Evolutionary conservation across 495 filamentous ascomycete genomes (phyloP).

Genomic region (Penicillium salamii): DNA sequence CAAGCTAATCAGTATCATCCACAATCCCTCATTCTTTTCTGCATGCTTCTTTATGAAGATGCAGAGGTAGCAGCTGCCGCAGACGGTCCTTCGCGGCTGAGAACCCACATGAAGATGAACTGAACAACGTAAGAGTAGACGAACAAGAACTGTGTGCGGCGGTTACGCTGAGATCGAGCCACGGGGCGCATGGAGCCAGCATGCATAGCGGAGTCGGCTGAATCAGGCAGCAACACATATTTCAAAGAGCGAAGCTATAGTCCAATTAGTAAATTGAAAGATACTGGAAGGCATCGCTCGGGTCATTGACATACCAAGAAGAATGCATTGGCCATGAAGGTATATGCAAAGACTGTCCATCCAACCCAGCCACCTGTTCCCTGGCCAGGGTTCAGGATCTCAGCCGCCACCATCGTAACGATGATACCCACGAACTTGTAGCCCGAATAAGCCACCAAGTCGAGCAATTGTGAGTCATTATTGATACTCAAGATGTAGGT

Average conservation of each 20-base stretch:
- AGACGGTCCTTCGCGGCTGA: slow-evolving; percentile 57
- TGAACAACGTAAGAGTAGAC: slow-evolving; percentile 92
- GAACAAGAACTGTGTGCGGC: slow-evolving; percentile 93
- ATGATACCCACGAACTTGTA: slow-evolving; percentile 99
- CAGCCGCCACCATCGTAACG: slow-evolving; percentile 72
- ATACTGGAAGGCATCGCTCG: neutral
- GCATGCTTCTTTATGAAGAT: slow-evolving; percentile 23
- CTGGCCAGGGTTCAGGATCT: slow-evolving; percentile 69
- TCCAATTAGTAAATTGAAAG: slow-evolving; percentile 18
- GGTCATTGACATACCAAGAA: slow-evolving; percentile 67
- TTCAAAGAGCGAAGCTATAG: slow-evolving; percentile 88
- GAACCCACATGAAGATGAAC: slow-evolving; percentile 90
- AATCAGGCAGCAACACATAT: slow-evolving; percentile 93
- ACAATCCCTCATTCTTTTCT: slow-evolving; percentile 5
- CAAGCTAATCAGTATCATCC: slow-evolving; percentile 26
- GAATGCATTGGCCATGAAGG: slow-evolving; percentile 89
- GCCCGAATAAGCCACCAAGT: slow-evolving; percentile 91
- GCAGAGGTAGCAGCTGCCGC: slow-evolving; percentile 19
- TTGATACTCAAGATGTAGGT: slow-evolving; percentile 91
- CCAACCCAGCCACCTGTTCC: slow-evolving; percentile 84
- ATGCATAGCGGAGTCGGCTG: slow-evolving; percentile 58
- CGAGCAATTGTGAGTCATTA: slow-evolving; percentile 81
- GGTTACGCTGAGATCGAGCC: slow-evolving; percentile 77
- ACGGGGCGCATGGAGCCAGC: slow-evolving; percentile 72
- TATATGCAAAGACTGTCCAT: slow-evolving; percentile 87